phyloP scores from a whole-genome alignment of 1,139 yeast species.

The Taiozyma sp. region DNA sequence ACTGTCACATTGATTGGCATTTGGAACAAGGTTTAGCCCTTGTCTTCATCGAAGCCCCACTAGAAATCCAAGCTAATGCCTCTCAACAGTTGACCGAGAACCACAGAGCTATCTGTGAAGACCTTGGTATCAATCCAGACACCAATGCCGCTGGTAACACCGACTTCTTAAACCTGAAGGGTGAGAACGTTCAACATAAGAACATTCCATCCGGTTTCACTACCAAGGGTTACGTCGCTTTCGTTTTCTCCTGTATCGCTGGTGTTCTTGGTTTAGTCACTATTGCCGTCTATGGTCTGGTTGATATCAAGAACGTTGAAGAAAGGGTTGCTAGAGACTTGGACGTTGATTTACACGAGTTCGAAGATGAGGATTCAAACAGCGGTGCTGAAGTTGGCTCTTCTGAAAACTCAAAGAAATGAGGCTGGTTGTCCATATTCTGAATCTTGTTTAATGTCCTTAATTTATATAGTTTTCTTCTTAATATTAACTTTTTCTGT shows the following conservation, averaged over 20 bases:
- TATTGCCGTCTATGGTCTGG: conserved; percentile 77
- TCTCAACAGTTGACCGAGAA: conserved; percentile 43
- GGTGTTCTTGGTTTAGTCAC: conserved; percentile 76
- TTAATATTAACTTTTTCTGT: too few relatives aligned
- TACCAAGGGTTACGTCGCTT: conserved; percentile 81
- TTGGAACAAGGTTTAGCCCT: conserved; percentile 81
- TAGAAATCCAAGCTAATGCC: conserved; percentile 45
- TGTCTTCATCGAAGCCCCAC: conserved; percentile 72
- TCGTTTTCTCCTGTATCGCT: conserved; percentile 70
- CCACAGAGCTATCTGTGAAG: conserved; percentile 57
- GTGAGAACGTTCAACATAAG: conserved; percentile 61
- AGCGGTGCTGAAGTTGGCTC: conserved; percentile 3
- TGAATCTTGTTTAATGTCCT: neutral
- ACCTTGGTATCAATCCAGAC: conserved; percentile 38
- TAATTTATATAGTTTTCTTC: neutral
- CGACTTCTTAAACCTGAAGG: conserved; percentile 60
- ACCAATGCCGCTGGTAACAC: conserved; percentile 90
- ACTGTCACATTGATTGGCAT: conserved; percentile 95
- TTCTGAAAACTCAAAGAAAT: neutral
- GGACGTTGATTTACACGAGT: conserved; percentile 35
- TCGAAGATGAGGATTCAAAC: conserved; percentile 19
- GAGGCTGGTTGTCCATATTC: neutral
- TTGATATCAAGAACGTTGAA: conserved; percentile 59
- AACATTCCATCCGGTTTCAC: conserved; percentile 85
- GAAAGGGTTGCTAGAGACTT: conserved; percentile 47